These are phyloP conservation scores for Dendrobium catenatum DNA, from an alignment of 106 monocot genomes.

Conservation along the genomic window DNA sequence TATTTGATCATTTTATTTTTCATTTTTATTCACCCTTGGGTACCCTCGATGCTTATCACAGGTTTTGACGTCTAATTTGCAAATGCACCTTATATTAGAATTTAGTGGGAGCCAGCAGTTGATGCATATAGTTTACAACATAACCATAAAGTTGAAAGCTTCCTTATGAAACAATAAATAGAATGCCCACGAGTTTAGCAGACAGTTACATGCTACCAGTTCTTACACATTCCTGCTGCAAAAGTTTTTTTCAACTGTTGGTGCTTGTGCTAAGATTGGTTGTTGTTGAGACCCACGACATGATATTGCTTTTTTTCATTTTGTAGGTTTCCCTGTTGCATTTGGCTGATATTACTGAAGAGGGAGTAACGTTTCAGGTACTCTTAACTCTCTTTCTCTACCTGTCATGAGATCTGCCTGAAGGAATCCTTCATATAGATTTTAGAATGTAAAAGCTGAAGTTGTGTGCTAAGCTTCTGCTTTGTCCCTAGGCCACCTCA, in stretches of 20 bases:
- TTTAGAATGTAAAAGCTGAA: background rate
- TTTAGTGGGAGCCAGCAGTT: background rate
- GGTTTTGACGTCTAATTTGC: background rate
- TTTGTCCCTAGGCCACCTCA: background rate
- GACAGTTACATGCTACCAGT: background rate
- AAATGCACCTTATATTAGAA: background rate
- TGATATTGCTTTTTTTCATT: conserved; percentile 7
- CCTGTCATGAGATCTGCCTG: background rate
- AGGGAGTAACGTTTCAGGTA: conserved; percentile 99
- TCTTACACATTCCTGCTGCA: background rate
- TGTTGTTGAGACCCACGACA: background rate
- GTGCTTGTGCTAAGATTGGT: background rate
- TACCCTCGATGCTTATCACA: background rate
- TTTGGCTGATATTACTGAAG: conserved; percentile 98
- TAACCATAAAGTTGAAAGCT: background rate
- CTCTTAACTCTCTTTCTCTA: background rate
- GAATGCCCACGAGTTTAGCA: background rate
- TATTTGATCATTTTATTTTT: background rate
- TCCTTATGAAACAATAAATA: background rate
- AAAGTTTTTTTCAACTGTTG: background rate
- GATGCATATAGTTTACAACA: background rate
- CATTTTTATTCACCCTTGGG: background rate
- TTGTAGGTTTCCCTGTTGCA: conserved; percentile 89
- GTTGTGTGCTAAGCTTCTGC: background rate
- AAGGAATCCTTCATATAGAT: background rate